Conservation (phyloP, 2,329 filamentous ascomycete species). For the Penicillium sp. region DNA sequence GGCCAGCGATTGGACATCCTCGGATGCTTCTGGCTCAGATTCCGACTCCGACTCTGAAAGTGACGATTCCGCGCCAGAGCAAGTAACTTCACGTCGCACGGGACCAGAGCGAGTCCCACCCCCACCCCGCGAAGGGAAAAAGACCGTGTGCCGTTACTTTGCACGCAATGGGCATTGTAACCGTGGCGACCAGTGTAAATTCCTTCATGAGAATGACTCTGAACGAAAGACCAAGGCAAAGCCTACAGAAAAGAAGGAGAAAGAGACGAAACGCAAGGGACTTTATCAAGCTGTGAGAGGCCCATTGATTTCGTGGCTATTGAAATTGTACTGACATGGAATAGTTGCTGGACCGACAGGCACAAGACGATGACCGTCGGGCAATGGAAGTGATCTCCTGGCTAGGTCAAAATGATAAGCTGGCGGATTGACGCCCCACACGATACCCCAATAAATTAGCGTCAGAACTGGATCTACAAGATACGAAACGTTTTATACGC, state of each 20-base stretch:
- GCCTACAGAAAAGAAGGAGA: conserved; percentile 22
- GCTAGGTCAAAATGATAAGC: conserved; percentile 38
- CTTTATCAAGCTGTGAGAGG: conserved; percentile 44
- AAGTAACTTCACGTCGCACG: conserved; percentile 40
- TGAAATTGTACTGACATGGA: conserved; percentile 1
- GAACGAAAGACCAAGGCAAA: conserved; percentile 34
- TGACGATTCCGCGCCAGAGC: conserved; percentile 42
- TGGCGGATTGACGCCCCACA: neutral
- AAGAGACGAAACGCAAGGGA: conserved; percentile 35
- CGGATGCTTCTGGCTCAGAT: conserved; percentile 32
- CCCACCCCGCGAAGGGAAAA: conserved; percentile 36
- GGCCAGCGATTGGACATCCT: conserved; percentile 41
- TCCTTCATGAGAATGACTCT: conserved; percentile 37
- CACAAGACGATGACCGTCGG: conserved; percentile 42
- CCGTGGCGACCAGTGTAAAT: conserved; percentile 44
- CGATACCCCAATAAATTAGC: conserved; percentile 8
- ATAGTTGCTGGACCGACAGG: conserved; percentile 44
- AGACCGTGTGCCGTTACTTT: conserved; percentile 42
- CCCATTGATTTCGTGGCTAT: neutral
- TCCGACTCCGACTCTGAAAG: conserved; percentile 25
- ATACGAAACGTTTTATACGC: neutral
- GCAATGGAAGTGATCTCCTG: conserved; percentile 44
- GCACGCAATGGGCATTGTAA: conserved; percentile 42
- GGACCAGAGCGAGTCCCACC: conserved; percentile 42
- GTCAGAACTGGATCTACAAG: neutral